Conservation (phyloP, 345 rosid genomes). For the Pugionium dolabratum region DNA sequence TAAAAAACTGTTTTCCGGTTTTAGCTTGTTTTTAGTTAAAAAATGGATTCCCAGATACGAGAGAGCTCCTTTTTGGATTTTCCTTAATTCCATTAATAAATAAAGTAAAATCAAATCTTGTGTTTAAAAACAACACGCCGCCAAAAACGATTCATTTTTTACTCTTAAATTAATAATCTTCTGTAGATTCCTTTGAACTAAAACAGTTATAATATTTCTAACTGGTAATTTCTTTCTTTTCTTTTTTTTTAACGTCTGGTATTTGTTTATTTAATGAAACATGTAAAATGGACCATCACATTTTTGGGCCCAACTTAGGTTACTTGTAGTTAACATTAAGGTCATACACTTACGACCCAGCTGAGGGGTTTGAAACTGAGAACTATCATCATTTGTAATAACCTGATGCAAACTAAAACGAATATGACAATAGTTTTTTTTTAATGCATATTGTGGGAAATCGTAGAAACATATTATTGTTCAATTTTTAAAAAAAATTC, state of each 20-base stretch:
- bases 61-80: not conserved
- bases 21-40: constrained; percentile 27
- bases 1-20: not conserved
- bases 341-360: constrained; percentile 13
- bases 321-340: constrained; percentile 19
- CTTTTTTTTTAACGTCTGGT: not conserved
- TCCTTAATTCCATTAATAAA: not conserved
- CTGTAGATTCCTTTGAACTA: not conserved
- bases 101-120: not conserved
- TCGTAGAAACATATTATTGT: no score
- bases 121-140: constrained; percentile 14
- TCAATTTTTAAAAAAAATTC: no score
- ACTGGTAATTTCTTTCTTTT: not conserved
- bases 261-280: not conserved
- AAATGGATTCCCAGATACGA: constrained; percentile 26
- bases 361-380: no score
- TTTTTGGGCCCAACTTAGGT: constrained; percentile 30
- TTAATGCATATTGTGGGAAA: no score
- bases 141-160: constrained; percentile 14
- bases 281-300: constrained; percentile 19
- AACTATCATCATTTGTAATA: no score
- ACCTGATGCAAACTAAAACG: no score
- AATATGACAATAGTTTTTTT: no score
- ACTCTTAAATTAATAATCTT: not conserved
- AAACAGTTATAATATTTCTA: no score